These are phyloP conservation scores for Pinus taeda DNA, from an alignment of 75 land plant species.

Conservation along the genomic window DNA sequence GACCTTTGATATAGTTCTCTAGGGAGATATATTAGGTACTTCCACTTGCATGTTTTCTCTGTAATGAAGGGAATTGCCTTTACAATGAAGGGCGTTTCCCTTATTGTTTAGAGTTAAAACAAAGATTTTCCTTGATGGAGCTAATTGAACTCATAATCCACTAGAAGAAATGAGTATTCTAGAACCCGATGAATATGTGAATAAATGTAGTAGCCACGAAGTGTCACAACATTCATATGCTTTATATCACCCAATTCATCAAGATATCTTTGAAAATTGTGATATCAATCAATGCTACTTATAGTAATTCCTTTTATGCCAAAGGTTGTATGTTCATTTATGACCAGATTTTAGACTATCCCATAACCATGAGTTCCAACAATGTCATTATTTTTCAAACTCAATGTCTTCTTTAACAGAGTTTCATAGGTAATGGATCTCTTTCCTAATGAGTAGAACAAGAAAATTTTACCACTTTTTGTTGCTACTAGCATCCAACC, in stretches of 20 bases:
- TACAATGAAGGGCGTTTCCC: no score
- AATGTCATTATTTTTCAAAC: constrained; percentile 56
- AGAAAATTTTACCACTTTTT: no score
- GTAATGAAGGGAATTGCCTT: no score
- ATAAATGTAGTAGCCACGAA: constrained; percentile 72
- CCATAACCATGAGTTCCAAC: constrained; percentile 84
- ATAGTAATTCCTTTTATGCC: constrained; percentile 69
- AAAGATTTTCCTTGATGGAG: no score
- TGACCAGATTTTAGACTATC: constrained; percentile 54
- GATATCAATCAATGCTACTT: constrained; percentile 47
- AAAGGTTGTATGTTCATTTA: constrained; percentile 47
- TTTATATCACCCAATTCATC: constrained; percentile 78
- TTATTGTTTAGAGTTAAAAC: no score
- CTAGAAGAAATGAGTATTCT: no score
- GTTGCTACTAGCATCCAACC: neutral
- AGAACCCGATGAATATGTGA: no score
- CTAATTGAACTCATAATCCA: no score
- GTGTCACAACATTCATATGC: constrained; percentile 70
- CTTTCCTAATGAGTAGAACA: constrained; percentile 49
- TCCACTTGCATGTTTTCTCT: no score
- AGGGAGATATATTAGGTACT: no score
- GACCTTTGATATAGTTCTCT: no score
- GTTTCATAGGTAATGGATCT: constrained; percentile 39
- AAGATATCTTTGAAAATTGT: constrained; percentile 73
- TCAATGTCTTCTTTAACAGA: constrained; percentile 52